phyloP scores from a whole-genome alignment of 2,329 filamentous ascomycete species.

The Colletotrichum sojae region DNA sequence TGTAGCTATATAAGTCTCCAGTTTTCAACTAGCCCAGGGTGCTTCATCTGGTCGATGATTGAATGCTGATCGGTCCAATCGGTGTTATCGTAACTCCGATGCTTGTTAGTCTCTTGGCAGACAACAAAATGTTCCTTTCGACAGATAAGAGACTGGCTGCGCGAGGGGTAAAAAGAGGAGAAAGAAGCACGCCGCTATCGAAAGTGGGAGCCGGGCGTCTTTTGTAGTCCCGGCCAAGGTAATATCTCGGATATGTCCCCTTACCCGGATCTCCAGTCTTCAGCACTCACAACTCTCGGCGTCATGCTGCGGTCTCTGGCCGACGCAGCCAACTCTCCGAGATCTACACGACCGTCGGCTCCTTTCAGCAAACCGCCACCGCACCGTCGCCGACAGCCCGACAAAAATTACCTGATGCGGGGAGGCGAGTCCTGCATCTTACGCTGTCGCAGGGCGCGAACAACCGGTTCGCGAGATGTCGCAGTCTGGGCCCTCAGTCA shows the following conservation, averaged over 20 bases:
- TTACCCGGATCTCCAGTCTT: background rate
- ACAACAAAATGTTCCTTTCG: background rate
- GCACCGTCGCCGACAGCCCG: conserved; percentile 33
- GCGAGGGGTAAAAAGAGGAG: background rate
- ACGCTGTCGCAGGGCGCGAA: background rate
- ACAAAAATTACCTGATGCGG: conserved; percentile 26
- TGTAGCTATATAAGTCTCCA: no score
- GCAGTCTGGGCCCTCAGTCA: conserved; percentile 34
- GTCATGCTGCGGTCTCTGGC: background rate
- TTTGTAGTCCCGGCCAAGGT: background rate
- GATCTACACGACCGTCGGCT: background rate
- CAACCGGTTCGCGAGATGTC: conserved; percentile 24
- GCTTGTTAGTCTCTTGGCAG: background rate
- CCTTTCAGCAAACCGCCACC: background rate
- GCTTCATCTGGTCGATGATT: no score
- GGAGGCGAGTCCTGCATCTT: no score
- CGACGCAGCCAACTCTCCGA: background rate
- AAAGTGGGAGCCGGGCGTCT: background rate
- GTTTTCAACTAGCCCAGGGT: no score
- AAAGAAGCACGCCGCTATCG: background rate
- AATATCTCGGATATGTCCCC: background rate
- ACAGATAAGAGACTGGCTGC: background rate
- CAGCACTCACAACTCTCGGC: background rate
- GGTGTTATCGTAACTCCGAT: conserved; percentile 10
- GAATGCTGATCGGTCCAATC: background rate